Evolutionary conservation across 2,329 filamentous ascomycete species (phyloP).

Genomic region (Thelonectria rubi): DNA sequence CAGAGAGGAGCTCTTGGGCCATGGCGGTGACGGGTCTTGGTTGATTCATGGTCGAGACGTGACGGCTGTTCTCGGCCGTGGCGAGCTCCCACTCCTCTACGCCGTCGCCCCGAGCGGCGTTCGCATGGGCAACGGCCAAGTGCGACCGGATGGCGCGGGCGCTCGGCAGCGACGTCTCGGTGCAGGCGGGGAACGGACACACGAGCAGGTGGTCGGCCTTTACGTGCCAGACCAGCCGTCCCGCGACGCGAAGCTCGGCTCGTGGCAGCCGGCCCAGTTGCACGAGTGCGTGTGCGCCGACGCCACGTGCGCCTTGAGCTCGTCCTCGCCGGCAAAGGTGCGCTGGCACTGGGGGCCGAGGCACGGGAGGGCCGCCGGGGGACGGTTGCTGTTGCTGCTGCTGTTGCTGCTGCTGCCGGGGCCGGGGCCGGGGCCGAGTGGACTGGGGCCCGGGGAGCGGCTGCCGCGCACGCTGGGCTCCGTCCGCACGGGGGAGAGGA

Average conservation of each 20-base stretch:
- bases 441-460: slow-evolving; percentile 40
- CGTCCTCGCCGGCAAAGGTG: slow-evolving; percentile 36
- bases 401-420: too few species aligned
- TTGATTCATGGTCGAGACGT: background rate
- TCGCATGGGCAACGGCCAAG: slow-evolving; percentile 48
- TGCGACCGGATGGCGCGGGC: slow-evolving; percentile 50
- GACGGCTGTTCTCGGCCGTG: background rate
- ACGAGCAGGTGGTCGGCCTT: slow-evolving; percentile 55
- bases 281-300: slow-evolving; percentile 48
- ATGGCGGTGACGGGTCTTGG: background rate
- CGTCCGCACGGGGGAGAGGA: slow-evolving; percentile 44
- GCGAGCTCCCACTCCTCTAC: slow-evolving; percentile 43
- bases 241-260: slow-evolving; percentile 48
- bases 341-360: slow-evolving; percentile 42
- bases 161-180: slow-evolving; percentile 48
- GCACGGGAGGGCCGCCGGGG: slow-evolving; percentile 35
- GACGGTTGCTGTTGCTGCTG: too few species aligned
- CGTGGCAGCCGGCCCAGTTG: slow-evolving; percentile 52
- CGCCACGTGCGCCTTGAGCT: slow-evolving; percentile 40
- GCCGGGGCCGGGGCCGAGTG: slow-evolving; percentile 23
- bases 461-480: slow-evolving; percentile 33
- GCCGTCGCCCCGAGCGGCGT: slow-evolving; percentile 25
- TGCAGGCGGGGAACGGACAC: slow-evolving; percentile 52
- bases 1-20: slow-evolving; percentile 28
- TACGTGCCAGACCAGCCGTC: slow-evolving; percentile 55